Conservation (phyloP, 2,329 filamentous ascomycete species). For the Westerdykella aurantiaca region DNA sequence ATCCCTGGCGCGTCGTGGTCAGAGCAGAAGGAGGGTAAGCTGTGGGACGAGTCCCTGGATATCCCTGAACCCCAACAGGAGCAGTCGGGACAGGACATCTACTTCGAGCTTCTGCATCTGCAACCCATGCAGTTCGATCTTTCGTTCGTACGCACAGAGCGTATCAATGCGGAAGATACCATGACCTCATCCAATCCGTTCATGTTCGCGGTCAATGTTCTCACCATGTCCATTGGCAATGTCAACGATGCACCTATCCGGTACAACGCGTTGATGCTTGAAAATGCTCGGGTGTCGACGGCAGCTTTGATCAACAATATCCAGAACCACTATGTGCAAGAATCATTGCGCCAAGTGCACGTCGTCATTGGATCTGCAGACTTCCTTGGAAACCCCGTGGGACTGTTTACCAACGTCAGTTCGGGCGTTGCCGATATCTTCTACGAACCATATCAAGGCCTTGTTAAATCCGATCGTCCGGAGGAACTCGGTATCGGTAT, state of each 20-base stretch:
- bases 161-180: conserved; percentile 93
- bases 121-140: conserved; percentile 98
- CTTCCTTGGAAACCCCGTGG: conserved; percentile 95
- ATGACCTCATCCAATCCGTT: conserved; percentile 82
- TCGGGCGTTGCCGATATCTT: conserved; percentile 99
- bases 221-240: conserved; percentile 99
- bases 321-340: conserved; percentile 92
- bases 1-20: conserved; percentile 86
- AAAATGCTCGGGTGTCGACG: conserved; percentile 89
- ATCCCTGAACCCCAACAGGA: conserved; percentile 87
- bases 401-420: conserved; percentile 95
- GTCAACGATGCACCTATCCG: conserved; percentile 96
- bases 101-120: conserved; percentile 94
- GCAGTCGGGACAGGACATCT: conserved; percentile 85
- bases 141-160: conserved; percentile 93
- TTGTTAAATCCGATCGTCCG: conserved; percentile 92
- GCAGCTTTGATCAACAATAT: conserved; percentile 79
- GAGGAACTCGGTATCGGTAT: conserved; percentile 94
- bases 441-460: conserved; percentile 96
- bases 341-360: conserved; percentile 92
- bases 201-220: conserved; percentile 97
- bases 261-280: conserved; percentile 87
- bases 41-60: conserved; percentile 85
- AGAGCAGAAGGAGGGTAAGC: conserved; percentile 71
- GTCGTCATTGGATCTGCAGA: conserved; percentile 96